A percentile compares a stretch with the other conserved stretches of the same genome.
Conservation (phyloP, 257 asterid genomes). For the Osmanthus fragrans region DNA sequence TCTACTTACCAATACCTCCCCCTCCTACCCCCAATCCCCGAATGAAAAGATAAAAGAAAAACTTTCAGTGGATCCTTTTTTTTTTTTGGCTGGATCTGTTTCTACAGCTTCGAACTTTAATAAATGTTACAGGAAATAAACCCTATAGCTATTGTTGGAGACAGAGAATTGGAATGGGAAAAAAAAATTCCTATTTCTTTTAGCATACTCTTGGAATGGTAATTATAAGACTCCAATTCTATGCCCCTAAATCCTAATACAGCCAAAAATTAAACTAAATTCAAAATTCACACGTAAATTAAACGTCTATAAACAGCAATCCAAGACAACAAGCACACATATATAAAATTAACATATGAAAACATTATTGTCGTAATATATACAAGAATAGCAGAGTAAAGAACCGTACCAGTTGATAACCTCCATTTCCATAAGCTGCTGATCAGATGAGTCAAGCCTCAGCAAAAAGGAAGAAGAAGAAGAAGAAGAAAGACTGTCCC, state of each 20-base stretch:
- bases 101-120: neutral
- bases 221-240: neutral
- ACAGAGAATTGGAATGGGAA: neutral
- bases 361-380: neutral
- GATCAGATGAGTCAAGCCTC: neutral
- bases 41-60: too few relatives aligned
- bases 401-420: conserved; percentile 24
- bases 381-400: neutral
- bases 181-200: neutral
- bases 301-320: neutral
- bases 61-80: neutral
- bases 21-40: neutral
- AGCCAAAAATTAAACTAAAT: conserved; percentile 1
- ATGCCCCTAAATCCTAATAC: neutral
- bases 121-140: neutral
- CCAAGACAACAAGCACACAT: neutral
- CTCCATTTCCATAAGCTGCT: conserved; percentile 21
- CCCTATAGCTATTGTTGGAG: neutral
- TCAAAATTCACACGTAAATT: neutral
- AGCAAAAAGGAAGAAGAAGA: neutral
- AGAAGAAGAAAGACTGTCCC: neutral
- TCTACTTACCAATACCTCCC: neutral
- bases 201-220: neutral
- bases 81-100: neutral
- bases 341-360: neutral